A percentile compares a stretch with the other conserved stretches of the same genome.
Conservation (phyloP, 495 filamentous ascomycete genomes). For the Penicillium simplicissimum region DNA sequence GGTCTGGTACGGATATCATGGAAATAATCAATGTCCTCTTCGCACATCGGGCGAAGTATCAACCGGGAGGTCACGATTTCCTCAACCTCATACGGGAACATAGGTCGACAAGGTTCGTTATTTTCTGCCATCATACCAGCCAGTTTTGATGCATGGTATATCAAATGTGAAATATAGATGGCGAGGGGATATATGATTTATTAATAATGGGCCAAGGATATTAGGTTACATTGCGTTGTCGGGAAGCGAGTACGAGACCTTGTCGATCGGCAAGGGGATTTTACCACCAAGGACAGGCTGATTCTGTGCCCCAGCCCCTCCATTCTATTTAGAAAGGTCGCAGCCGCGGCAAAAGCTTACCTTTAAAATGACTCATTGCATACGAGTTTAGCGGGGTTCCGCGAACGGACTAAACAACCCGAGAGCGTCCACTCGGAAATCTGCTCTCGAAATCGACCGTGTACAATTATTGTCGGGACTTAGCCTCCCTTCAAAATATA, state of each 20-base stretch:
- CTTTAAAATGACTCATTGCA: too few relatives aligned
- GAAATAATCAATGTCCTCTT: background rate
- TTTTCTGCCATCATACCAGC: background rate
- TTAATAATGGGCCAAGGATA: background rate
- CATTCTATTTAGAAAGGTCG: too few relatives aligned
- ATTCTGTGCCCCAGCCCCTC: too few relatives aligned
- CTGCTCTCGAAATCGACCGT: too few relatives aligned
- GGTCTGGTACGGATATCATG: background rate
- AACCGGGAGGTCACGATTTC: background rate
- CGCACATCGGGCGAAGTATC: background rate
- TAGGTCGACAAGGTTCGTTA: background rate
- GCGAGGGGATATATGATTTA: background rate
- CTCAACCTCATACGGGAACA: background rate
- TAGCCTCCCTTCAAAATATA: too few relatives aligned
- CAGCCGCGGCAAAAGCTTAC: too few relatives aligned
- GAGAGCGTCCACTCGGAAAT: too few relatives aligned
- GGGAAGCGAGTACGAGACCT: background rate
- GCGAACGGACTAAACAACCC: too few relatives aligned
- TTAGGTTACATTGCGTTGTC: background rate
- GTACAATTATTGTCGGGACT: too few relatives aligned
- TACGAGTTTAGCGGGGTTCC: too few relatives aligned
- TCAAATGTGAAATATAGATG: background rate
- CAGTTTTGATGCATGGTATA: background rate
- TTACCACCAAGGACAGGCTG: too few relatives aligned
- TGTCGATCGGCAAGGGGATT: background rate